Conservation (phyloP, 1,139 yeast genomes). For the Suhomyces chickasaworum region DNA sequence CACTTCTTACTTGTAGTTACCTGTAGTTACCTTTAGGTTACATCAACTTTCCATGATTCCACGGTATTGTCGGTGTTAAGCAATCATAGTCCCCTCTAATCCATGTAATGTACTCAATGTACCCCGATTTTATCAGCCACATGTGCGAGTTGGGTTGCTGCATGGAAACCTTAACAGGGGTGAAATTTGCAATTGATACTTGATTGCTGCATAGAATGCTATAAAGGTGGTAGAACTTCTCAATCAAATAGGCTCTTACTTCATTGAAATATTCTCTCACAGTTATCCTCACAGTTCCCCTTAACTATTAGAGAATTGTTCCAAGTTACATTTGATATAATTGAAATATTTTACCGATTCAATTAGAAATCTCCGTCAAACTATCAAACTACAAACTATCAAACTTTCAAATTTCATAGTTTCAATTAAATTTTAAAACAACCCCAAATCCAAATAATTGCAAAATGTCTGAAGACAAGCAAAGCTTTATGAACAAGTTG, state of each 20-base stretch:
- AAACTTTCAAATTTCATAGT: too few relatives aligned
- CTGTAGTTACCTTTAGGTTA: too few relatives aligned
- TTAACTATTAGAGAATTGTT: neutral
- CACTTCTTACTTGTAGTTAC: too few relatives aligned
- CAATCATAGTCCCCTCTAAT: slow-evolving; percentile 3
- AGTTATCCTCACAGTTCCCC: neutral
- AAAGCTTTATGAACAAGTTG: slow-evolving; percentile 29
- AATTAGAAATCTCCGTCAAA: too few relatives aligned
- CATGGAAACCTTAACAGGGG: slow-evolving; percentile 8
- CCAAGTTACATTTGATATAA: neutral
- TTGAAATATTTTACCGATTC: neutral
- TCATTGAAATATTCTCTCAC: neutral
- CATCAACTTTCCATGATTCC: neutral
- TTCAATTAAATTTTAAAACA: too few relatives aligned
- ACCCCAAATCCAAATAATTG: neutral
- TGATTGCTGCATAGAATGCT: slow-evolving; percentile 9
- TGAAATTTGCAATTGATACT: slow-evolving; percentile 11
- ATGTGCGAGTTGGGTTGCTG: slow-evolving; percentile 12
- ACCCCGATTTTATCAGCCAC: slow-evolving; percentile 13
- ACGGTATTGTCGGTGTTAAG: neutral
- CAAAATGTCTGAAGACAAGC: slow-evolving; percentile 21
- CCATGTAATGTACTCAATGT: neutral
- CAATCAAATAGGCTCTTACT: neutral
- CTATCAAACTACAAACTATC: too few relatives aligned
- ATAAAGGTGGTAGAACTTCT: slow-evolving; percentile 3